phyloP scores from a whole-genome alignment of 2,329 filamentous ascomycete genomes.

The Seiridium cupressi region DNA sequence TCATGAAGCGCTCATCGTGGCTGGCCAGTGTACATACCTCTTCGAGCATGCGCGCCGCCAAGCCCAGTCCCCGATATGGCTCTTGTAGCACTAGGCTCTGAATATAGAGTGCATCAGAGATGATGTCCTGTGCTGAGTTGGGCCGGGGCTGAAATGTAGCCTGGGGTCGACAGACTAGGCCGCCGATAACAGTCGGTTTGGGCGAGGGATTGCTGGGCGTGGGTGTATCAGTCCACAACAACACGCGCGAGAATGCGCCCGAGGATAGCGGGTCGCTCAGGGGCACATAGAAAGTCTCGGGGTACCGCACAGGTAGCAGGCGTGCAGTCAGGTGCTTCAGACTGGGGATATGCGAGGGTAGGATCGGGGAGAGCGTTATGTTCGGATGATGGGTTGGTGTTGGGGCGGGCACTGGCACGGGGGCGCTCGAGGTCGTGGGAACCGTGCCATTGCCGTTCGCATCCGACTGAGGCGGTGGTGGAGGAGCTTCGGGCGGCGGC shows the following conservation, averaged over 20 bases:
- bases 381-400: constrained; percentile 40
- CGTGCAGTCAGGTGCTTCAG: constrained; percentile 65
- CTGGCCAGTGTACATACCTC: constrained; percentile 44
- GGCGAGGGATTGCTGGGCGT: constrained; percentile 19
- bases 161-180: constrained; percentile 62
- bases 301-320: constrained; percentile 62
- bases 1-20: constrained; percentile 28
- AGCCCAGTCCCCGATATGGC: constrained; percentile 59
- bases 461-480: constrained; percentile 13
- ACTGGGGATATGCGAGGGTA: constrained; percentile 50
- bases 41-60: constrained; percentile 56
- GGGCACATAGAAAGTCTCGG: constrained; percentile 61
- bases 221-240: constrained; percentile 52
- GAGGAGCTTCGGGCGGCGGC: constrained; percentile 12
- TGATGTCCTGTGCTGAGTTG: constrained; percentile 16
- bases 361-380: constrained; percentile 51
- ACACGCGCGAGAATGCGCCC: constrained; percentile 57
- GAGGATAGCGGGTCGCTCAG: constrained; percentile 48
- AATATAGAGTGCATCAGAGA: constrained; percentile 56
- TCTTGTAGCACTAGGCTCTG: constrained; percentile 63
- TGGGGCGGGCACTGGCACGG: constrained; percentile 26
- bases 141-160: constrained; percentile 28
- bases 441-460: not conserved
- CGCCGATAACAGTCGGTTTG: constrained; percentile 53
- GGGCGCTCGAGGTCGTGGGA: not conserved